Evolutionary conservation across 2,329 filamentous ascomycete genomes (phyloP).

Genomic region (Seiridium unicorne): DNA sequence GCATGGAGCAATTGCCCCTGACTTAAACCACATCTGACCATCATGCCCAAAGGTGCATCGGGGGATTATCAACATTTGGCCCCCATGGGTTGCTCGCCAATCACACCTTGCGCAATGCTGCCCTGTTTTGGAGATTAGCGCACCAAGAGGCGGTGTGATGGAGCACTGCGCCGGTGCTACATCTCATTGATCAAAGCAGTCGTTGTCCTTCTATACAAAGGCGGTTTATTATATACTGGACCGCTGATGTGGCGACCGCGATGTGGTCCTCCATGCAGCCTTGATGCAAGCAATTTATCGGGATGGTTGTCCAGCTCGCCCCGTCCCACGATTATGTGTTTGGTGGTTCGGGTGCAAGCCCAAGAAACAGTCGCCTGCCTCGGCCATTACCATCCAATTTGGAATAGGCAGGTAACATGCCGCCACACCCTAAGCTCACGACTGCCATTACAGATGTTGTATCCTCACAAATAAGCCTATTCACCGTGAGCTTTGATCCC

Average conservation of each 20-base stretch:
- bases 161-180: not conserved
- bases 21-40: not conserved
- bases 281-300: conserved; percentile 5
- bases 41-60: not conserved
- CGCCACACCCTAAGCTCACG: no score
- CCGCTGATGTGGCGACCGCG: not conserved
- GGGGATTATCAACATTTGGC: conserved; percentile 4
- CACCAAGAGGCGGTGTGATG: conserved; percentile 6
- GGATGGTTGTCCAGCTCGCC: not conserved
- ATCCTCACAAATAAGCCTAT: not conserved
- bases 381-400: not conserved
- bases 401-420: not conserved
- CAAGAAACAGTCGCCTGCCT: not conserved
- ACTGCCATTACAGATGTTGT: no score
- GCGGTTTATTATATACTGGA: not conserved
- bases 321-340: not conserved
- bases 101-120: not conserved
- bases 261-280: not conserved
- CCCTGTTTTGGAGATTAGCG: not conserved
- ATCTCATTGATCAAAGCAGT: conserved; percentile 1
- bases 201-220: not conserved
- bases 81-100: not conserved
- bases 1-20: not conserved
- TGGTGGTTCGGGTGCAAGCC: not conserved
- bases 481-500: conserved; percentile 3